Evolutionary conservation across 805 yeast species (phyloP), one percentile per base, ranked within the genome.

Genomic region (Candida silvicultrix): DNA sequence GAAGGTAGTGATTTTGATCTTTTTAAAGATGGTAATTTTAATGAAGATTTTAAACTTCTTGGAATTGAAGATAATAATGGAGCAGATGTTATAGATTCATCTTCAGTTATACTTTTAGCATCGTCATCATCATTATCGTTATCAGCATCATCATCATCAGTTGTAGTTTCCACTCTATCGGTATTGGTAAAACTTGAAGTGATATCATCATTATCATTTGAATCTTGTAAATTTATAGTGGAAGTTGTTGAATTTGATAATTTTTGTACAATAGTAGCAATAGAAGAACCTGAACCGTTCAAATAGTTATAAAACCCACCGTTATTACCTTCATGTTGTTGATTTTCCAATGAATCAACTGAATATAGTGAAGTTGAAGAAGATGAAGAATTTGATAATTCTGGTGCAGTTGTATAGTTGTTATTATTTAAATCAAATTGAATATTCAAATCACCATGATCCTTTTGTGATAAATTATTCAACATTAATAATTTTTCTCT

Each of bases 1-100:
- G 64, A 64, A 18, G 83, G 86, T 58, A 82, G 74, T 0, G 83
- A 71, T 52, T 58, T 69, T 46, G 64, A 71, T 56, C 69, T 62
- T 39, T 50, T 52, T 31, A 72, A 51, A 7, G 64, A 59, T n/a
- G 73, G 68, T 22, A 75, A 69, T 55, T 77, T 80, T 31, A 80
- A 60, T 8, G 75, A 70, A 2, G 75, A 69, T 51, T 70, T 70
- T 31, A 57, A 48, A 21, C 51, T 50, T 41, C 50, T 49, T 43
- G 59, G 57, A 16, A 38, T 39, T 40, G 47, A 36, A 11, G 44
- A 50, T 37, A 46, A 50, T 37, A 46, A 51, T 45, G 44, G 46
- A 42, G 44, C 45, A 42, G 44, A 46, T 46, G 36, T 44, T 41
- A 37, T n/a, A 16, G 43, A 15, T 19, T 43, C 37, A 15, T 39